These are phyloP conservation scores for Quercus alba DNA, from an alignment of 306 rosid genomes.

Conservation along the genomic window DNA sequence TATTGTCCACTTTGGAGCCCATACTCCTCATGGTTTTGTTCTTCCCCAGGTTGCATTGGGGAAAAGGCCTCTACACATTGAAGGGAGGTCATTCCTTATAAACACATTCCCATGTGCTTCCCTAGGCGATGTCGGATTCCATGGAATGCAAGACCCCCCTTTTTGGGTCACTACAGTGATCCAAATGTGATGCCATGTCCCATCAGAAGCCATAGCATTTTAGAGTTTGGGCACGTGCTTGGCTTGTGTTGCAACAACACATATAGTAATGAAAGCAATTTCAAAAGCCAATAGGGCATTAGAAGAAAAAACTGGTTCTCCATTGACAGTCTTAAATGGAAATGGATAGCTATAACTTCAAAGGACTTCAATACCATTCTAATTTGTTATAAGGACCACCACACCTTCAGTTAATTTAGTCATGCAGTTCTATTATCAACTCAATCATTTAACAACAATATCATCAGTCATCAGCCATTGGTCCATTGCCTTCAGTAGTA, in stretches of 20 bases:
- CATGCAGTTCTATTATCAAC: constrained; percentile 38
- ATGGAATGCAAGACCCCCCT: too few species aligned
- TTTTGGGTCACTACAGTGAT: too few species aligned
- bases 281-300: neutral
- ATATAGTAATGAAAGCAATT: constrained; percentile 21
- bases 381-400: constrained; percentile 42
- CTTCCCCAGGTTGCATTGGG: too few species aligned
- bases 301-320: neutral
- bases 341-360: constrained; percentile 3
- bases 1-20: too few species aligned
- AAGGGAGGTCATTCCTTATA: too few species aligned
- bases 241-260: constrained; percentile 26
- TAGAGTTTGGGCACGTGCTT: constrained; percentile 27
- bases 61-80: too few species aligned
- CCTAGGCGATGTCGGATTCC: too few species aligned
- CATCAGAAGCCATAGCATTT: constrained; percentile 34
- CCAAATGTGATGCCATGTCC: constrained; percentile 41
- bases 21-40: too few species aligned
- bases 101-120: too few species aligned
- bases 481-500: constrained; percentile 33
- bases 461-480: constrained; percentile 29
- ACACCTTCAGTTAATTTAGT: constrained; percentile 32
- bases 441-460: constrained; percentile 45
- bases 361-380: constrained; percentile 38
- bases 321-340: constrained; percentile 12